Evolutionary conservation across 169 alveolate genomes (phyloP), one percentile per base, ranked within the genome.

Genomic region (Neospora caninum): DNA sequence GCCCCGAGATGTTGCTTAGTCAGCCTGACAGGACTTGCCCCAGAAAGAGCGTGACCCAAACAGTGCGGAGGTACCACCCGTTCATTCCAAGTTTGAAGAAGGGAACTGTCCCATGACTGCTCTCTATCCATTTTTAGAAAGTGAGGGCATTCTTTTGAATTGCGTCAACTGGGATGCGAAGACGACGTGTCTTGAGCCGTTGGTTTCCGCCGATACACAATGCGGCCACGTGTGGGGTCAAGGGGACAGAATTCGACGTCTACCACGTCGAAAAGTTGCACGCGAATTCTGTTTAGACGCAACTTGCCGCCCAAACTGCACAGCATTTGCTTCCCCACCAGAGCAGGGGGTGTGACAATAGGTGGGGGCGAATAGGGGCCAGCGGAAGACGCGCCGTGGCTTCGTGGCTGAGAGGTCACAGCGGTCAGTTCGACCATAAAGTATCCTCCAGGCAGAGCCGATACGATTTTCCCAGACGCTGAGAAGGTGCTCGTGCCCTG

Each of bases 281-380:
- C 89, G 54, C 89, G 54, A 41, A 82, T 82, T 20, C 89, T 18
- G 41, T 82, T 39, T 41, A 82, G 27, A 9, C 89, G 89, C 7
- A 82, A 69, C 89, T 82, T 82, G 54, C 89, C 89, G 27, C 89
- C 67, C 67, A 82, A 36, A 34, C 49, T 82, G 67, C 89, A 82
- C 67, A 82, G n/a, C 89, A 82, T 82, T 36, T 82, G 70, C 41
- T 41, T 82, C 69, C 89, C 89, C 25, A 82, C 67, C 38, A 82
- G 67, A 29, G 70, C 89, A 39, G 67, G 89, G 39, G 89, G 89
- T 42, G 89, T 78, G 16, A 34, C 45, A 16, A 78, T 25, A 18
- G 89, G 4, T 18, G 34, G 58, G 2, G 89, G 69, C 16, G 70
- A 42, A 29, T 31, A 18, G 4, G 89, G 38, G 2, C 4, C 34